These are phyloP conservation scores for Arthroderma uncinatum DNA, from an alignment of 2,329 filamentous ascomycete genomes.

Conservation along the genomic window DNA sequence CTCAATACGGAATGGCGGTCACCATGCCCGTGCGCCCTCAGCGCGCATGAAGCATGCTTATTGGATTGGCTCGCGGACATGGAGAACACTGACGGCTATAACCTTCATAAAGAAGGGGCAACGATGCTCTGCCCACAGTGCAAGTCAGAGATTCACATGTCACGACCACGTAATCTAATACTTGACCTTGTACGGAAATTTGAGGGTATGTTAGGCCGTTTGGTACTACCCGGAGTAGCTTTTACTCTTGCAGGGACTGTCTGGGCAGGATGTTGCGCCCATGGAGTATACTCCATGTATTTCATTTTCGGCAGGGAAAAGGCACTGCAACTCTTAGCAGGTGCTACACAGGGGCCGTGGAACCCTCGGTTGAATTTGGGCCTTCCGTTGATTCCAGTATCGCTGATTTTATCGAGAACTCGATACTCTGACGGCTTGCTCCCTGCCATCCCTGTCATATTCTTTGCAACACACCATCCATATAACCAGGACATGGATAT, in stretches of 20 bases:
- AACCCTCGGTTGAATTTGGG: constrained; percentile 47
- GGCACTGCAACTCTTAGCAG: constrained; percentile 43
- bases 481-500: constrained; percentile 38
- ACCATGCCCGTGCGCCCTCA: constrained; percentile 81
- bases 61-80: constrained; percentile 89
- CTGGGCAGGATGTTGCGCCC: constrained; percentile 43
- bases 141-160: constrained; percentile 66
- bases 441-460: constrained; percentile 50
- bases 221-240: constrained; percentile 56
- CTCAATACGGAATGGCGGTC: constrained; percentile 62
- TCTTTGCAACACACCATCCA: constrained; percentile 40
- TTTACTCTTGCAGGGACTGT: constrained; percentile 37
- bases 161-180: constrained; percentile 61
- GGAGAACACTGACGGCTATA: constrained; percentile 50
- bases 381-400: constrained; percentile 55
- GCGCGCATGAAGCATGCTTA: constrained; percentile 81
- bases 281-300: constrained; percentile 53
- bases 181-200: constrained; percentile 55
- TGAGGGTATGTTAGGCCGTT: constrained; percentile 45
- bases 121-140: constrained; percentile 80
- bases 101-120: constrained; percentile 40
- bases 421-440: constrained; percentile 52
- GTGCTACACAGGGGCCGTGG: constrained; percentile 27
- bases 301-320: constrained; percentile 56
- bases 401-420: constrained; percentile 57